Evolutionary conservation across 139 green algal genomes (phyloP), one percentile per base, ranked within the genome.

Genomic region (Tetradesmus lagerheimii): DNA sequence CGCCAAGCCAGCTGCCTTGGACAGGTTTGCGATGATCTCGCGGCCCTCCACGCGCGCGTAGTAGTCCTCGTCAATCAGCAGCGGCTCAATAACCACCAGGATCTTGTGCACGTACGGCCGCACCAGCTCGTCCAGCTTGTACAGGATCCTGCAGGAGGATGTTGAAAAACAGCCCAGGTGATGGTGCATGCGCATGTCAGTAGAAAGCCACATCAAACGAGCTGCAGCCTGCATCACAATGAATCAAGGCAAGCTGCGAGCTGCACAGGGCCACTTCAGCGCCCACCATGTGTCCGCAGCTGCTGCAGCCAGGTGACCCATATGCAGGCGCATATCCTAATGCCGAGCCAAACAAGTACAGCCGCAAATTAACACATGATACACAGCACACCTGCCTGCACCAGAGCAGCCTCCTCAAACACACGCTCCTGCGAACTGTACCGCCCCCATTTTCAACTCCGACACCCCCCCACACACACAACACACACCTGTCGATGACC

Each of bases 21-120:
- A 93, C 74, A 99, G 95, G 96, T 99, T 99, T 91, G 96, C 96
- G 92, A 99, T 99, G 92, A 99, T 99, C 94, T 99, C 98, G 47
- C 98, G 93, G 0, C 98, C 98, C 94, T 99, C 98, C 67, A 99
- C 97, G 79, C 98, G 96, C 3, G 98, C 98, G 86, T 99, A 99
- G 95, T 99, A 99, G 94, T 99, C 98, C 94, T 99, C 98, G 87
- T 99, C 98, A 90, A 99, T 99, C 14, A 99, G 95, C 94, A 99
- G 95, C 25, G 98, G 98, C 95, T 99, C 97, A 86, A 99, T 99
- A 76, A 99, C 98, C 41, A 99, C 98, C 89, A 99, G 95, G 90
- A 99, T 99, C 94, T 99, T 99, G 96, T 99, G 98, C 89, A 99
- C 98, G 85, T 97, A 99, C 9, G 98, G 98, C 12, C 98, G 95